Conservation (phyloP, 2,329 filamentous ascomycete genomes). For the Cladosporium sp. region DNA sequence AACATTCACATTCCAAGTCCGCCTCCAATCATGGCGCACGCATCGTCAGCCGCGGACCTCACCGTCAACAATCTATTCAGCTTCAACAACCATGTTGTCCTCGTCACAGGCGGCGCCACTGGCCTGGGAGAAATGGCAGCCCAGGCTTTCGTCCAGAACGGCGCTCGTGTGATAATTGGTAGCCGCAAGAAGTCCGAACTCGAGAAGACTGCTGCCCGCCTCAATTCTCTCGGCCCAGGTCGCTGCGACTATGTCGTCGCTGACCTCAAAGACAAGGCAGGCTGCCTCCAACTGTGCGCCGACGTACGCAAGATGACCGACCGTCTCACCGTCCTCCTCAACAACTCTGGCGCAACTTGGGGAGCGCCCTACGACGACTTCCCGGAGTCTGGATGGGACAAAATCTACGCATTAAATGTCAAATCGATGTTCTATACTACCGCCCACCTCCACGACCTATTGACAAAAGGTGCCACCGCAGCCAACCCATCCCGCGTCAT, state of each 20-base stretch:
- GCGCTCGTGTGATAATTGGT: constrained; percentile 42
- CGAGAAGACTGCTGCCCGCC: constrained; percentile 42
- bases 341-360: constrained; percentile 48
- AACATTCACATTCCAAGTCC: background rate
- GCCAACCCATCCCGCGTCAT: constrained; percentile 47
- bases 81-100: constrained; percentile 41
- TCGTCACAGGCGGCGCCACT: constrained; percentile 48
- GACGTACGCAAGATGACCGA: constrained; percentile 48
- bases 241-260: constrained; percentile 49
- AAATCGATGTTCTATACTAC: constrained; percentile 48
- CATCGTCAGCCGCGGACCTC: constrained; percentile 32
- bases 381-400: constrained; percentile 58
- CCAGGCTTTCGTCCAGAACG: constrained; percentile 49
- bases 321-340: constrained; percentile 47
- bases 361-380: constrained; percentile 60
- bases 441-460: constrained; percentile 45
- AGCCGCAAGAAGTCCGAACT: constrained; percentile 49
- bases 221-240: constrained; percentile 47
- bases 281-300: constrained; percentile 42
- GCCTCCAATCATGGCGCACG: constrained; percentile 32
- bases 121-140: constrained; percentile 51
- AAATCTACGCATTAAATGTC: constrained; percentile 43
- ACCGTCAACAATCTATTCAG: constrained; percentile 36
- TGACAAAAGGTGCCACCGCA: constrained; percentile 43
- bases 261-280: constrained; percentile 47